Base-by-base conservation (phyloP, 768 basidiomycete genomes). In the Lepiota subincarnata region DNA sequence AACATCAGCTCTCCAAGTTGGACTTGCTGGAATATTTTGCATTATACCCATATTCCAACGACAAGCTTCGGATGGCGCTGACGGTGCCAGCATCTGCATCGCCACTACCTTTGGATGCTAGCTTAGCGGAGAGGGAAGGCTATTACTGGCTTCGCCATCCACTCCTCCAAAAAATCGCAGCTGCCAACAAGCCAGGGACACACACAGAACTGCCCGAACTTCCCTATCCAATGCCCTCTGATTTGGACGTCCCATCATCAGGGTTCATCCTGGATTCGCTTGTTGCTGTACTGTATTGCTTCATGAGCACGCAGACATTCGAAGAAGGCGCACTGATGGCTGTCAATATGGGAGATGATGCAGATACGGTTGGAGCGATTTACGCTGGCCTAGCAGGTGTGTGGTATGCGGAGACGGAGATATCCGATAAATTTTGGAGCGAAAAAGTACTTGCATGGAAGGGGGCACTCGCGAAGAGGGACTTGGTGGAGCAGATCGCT, bases 321-420 rank as follows among this genome's bases (percentile, higher is more conserved):
- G 75, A 77, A 49, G 68, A 70, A 6, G 77, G 77, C 7, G 77
- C 75, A 2, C 59, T 76, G 38, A 66, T 76, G 61, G 72, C 71
- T 4, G 71, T 73, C 8, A 77, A 79, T 57, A 60, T 78, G 54
- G 73, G 75, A 1, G 53, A 62, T 52, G 75, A 77, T 57, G 71
- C 77, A 1, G 76, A 77, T 60, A 77, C 76, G 6, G 70, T 76
- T 7, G 76, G 72, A 0, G 73, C 73, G 2, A 67, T 77, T 20
- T 77, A 76, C 44, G 76, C 66, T n/a, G 75, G 75, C 0, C 60
- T 79, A 12, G 76, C 76, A 0, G 76, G 66, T 4, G 67, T 64
- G 44, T 79, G 75, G 72, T 77, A 77, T 56, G 70, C 64, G 1
- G 61, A 56, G 13, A 64, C 55, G 2, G 58, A 59, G 11, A 55